Evolutionary conservation across 306 rosid genomes (phyloP), one percentile per base, ranked within the genome.

Genomic region (Prunus fruticosa): DNA sequence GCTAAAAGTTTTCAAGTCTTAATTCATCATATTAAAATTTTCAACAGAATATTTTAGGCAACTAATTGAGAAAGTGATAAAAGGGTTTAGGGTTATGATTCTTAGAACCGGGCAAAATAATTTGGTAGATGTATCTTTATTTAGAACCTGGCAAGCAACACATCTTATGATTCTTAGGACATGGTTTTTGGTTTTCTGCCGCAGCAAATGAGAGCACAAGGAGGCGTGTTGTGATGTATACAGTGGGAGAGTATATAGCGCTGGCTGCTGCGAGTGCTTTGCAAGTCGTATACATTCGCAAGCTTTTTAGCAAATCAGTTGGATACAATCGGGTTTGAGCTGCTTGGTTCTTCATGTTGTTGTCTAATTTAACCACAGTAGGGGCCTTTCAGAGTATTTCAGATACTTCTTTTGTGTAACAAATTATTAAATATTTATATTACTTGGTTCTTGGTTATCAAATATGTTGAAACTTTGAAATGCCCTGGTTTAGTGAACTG

Each of bases 151-250:
- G 52, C 45, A 50, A 16, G 43, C 9, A 38, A 38, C 43, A 38
- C 66, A 19, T 72, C 11, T 30, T 63, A 1, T 30, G 45, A 16
- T 30, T 63, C 45, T 65, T 28, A 65, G 12, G 1, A 1, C 32
- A 2, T 54, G 3, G 4, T n/a, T 30, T 23, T 22, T 27, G 10
- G 38, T 56, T 75, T 46, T 71, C 38, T 67, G 71, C 58, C 74
- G 83, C 85, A 92, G 94, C 98, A 13, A 96, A 96, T 19, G 98
- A 96, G 89, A 96, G 99, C 89, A 96, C 99, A 7, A 79, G 84
- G 38, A 89, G 84, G 80, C 97, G 99, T 3, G 96, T 91, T n/a
- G 34, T 96, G 69, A 54, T 87, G 62, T 96, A 96, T 79, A 92
- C 99, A 10, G 81, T 92, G 1, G 93, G 87, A 58, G 97, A 96